phyloP scores from a whole-genome alignment of 768 basidiomycete genomes.

The Hydnum rufescens region DNA sequence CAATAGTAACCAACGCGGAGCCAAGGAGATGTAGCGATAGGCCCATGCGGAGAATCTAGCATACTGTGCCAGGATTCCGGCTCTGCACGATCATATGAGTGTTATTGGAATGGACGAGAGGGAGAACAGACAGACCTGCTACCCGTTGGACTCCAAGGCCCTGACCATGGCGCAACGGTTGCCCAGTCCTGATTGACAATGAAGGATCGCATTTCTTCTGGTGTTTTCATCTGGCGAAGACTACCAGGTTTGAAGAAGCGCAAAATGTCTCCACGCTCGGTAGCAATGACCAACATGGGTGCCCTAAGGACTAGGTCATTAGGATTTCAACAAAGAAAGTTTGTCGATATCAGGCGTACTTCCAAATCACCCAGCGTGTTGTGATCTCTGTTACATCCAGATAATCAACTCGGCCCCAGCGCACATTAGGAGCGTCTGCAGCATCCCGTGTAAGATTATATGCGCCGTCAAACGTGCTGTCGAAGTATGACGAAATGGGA shows the following conservation, averaged over 20 bases:
- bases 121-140: slow-evolving; percentile 28
- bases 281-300: slow-evolving; percentile 50
- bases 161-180: slow-evolving; percentile 44
- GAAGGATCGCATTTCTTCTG: slow-evolving; percentile 43
- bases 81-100: not conserved
- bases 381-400: slow-evolving; percentile 64
- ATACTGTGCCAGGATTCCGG: slow-evolving; percentile 11
- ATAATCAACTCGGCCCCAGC: slow-evolving; percentile 78
- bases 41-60: slow-evolving; percentile 28
- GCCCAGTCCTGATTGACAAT: slow-evolving; percentile 45
- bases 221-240: slow-evolving; percentile 29
- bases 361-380: slow-evolving; percentile 73
- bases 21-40: slow-evolving; percentile 31
- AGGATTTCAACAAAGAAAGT: no score
- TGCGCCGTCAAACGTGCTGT: slow-evolving; percentile 53
- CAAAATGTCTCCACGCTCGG: slow-evolving; percentile 54
- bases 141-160: slow-evolving; percentile 57
- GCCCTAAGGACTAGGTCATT: no score
- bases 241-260: slow-evolving; percentile 57
- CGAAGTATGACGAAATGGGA: slow-evolving; percentile 47
- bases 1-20: slow-evolving; percentile 61
- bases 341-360: slow-evolving; percentile 29
- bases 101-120: not conserved
- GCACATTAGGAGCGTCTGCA: slow-evolving; percentile 41
- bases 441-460: slow-evolving; percentile 34